A percentile compares a stretch with the other conserved stretches of the same genome.
phyloP scores from a whole-genome alignment of 805 yeast genomes.

The Wickerhamomyces kurtzmanii region DNA sequence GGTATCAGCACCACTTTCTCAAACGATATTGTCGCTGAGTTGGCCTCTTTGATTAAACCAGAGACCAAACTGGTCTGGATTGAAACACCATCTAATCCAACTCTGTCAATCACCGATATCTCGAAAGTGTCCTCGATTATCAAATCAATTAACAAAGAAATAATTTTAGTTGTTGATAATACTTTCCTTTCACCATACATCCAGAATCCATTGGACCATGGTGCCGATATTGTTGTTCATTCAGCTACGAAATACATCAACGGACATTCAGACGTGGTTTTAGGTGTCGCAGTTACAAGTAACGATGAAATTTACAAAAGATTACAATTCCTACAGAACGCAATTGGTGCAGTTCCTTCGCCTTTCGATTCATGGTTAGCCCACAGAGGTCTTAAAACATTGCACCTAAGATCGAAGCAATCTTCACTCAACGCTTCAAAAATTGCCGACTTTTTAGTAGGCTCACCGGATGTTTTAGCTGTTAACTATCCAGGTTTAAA shows the following conservation, averaged over 20 bases:
- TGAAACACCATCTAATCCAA: conserved; percentile 86
- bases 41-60: conserved; percentile 42
- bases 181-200: conserved; percentile 83
- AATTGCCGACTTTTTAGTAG: conserved; percentile 55
- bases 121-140: conserved; percentile 48
- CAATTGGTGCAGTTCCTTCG: conserved; percentile 83
- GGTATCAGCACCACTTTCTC: conserved; percentile 66
- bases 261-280: conserved; percentile 87
- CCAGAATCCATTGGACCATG: conserved; percentile 73
- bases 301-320: conserved; percentile 46
- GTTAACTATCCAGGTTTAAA: conserved; percentile 83
- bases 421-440: conserved; percentile 56
- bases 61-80: conserved; percentile 78
- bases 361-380: conserved; percentile 91
- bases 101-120: conserved; percentile 72
- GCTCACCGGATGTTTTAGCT: conserved; percentile 40
- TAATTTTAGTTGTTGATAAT: conserved; percentile 73
- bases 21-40: conserved; percentile 49
- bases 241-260: conserved; percentile 86
- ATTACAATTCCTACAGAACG: conserved; percentile 74
- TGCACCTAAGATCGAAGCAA: conserved; percentile 70
- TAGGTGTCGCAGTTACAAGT: conserved; percentile 76
- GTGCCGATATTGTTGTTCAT: conserved; percentile 84
- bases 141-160: conserved; percentile 37
- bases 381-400: conserved; percentile 83